Base-by-base conservation (phyloP, 208 protist genomes). In the Crithidia mellificae region DNA sequence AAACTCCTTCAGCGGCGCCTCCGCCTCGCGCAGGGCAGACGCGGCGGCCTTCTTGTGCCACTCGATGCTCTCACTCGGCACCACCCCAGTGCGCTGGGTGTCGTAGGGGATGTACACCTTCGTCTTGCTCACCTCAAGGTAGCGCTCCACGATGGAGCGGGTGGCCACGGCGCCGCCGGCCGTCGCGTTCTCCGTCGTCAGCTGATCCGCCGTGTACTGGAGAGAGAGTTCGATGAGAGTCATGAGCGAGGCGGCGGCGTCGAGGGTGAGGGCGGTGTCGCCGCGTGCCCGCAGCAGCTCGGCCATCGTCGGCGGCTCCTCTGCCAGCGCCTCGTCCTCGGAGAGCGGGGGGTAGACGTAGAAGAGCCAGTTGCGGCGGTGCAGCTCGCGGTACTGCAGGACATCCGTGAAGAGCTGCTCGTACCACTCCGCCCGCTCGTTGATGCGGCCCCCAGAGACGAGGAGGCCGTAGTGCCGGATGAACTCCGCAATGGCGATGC, bases 81-180 rank as follows among this genome's bases (percentile, higher is more conserved):
- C 9, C 2, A 79, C 34, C 24, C 80, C 80, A 12, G 50, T 63
- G 6, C 59, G 54, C 50, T 85, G 80, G 0, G 49, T 54, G 14
- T 79, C 80, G 53, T 78, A 85, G 5, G 80, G 74, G 34, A 85
- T 79, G 69, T 63, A 80, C 7, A 85, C 54, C 50, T 78, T 78
- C 46, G 68, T 63, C 49, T 68, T 59, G 30, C 58, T 78, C 22
- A 47, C 68, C 49, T 81, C 80, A 0, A 85, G 15, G 57, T 78
- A 85, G 50, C 69, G 75, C 72, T 85, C 80, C 55, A 85, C 76
- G 20, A 73, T 65, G 30, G 51, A 55, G 24, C 56, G 62, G 11
- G 63, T 66, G 20, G 61, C 64, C 27, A 54, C 63, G 1, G 63
- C 36, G n/a, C 50, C 30, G 32, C 20, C 44, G 15, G 53, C 62